Evolutionary conservation across 2,329 filamentous ascomycete genomes (phyloP), one percentile per base, ranked within the genome.

Genomic region (Curvularia eragrostidis): DNA sequence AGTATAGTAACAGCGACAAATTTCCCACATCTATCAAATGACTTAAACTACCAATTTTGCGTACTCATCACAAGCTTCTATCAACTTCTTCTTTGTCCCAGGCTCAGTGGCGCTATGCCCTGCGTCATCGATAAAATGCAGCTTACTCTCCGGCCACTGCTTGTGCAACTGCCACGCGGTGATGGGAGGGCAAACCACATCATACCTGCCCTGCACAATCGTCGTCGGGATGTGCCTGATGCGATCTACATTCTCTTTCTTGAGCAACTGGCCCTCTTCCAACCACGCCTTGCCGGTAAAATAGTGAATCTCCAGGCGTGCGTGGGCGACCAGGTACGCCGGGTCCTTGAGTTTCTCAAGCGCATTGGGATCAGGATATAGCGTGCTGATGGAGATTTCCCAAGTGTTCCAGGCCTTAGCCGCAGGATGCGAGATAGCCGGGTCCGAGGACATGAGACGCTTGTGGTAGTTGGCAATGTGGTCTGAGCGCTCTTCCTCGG

Each of bases 181-280:
- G 54, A 76, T 73, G 3, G 79, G 73, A 5, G 80, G 78, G 58
- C 79, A 81, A 3, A 81, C 76, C 13, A 81, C 65, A 65, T 81
- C 80, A 50, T 81, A 80, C n/a, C 80, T 72, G 0, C 80, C 80
- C 59, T 82, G 79, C 13, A 81, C 72, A 38, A 82, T 80, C 9
- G 72, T 72, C 58, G 70, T 62, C 61, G 75, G 75, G 57, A 79
- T 77, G 59, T 75, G 67, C 19, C 66, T 56, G 23, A 79, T 77
- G 53, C 67, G 74, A 23, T 72, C 70, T 9, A 78, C 54, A 48
- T 75, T 77, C 30, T 73, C 66, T 48, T 61, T 65, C 55, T 48
- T 68, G 51, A 78, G 23, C 36, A 82, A 62, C 53, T 81, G 77
- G 0, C 77, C 78, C 13, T 81, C 78, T 47, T 75, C 70, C 63